Percentiles rank a stretch among this genome's conserved stretches.
Evolutionary conservation across 83 land plant genomes (phyloP).

Genomic region (Diphasiastrum complanatum): DNA sequence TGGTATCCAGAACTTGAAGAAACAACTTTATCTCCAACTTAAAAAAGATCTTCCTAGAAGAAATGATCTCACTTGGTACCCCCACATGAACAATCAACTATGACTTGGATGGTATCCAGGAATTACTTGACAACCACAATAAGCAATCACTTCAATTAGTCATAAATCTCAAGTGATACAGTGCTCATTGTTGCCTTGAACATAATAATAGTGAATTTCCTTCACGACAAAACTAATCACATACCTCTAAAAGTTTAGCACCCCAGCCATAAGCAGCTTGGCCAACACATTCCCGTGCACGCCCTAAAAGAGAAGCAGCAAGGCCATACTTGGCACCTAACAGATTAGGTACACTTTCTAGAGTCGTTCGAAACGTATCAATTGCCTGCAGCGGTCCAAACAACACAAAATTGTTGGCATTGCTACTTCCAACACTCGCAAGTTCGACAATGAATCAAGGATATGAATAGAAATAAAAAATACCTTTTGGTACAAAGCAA

Average conservation of each 20-base stretch:
- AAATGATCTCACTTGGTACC: no score
- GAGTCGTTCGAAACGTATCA: slow-evolving; percentile 24
- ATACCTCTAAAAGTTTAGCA: slow-evolving; percentile 40
- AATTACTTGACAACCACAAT: no score
- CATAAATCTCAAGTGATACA: no score
- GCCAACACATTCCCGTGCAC: slow-evolving; percentile 30
- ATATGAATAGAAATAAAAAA: background rate
- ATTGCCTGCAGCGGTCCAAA: slow-evolving; percentile 27
- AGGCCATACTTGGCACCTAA: slow-evolving; percentile 29
- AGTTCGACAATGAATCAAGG: background rate
- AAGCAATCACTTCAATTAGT: no score
- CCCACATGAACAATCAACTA: no score
- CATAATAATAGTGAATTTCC: no score
- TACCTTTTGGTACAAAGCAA: slow-evolving; percentile 27
- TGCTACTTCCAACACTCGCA: background rate
- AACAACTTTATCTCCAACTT: no score
- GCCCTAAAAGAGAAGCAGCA: slow-evolving; percentile 36
- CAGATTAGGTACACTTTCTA: slow-evolving; percentile 23
- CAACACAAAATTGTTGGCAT: background rate
- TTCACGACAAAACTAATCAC: no score
- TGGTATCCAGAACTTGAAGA: no score
- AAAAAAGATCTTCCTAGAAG: no score
- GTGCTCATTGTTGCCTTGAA: no score
- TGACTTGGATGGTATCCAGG: no score
- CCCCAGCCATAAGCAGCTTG: slow-evolving; percentile 33